Conservation (phyloP, 2,329 filamentous ascomycete species). For the Talaromyces piceae region DNA sequence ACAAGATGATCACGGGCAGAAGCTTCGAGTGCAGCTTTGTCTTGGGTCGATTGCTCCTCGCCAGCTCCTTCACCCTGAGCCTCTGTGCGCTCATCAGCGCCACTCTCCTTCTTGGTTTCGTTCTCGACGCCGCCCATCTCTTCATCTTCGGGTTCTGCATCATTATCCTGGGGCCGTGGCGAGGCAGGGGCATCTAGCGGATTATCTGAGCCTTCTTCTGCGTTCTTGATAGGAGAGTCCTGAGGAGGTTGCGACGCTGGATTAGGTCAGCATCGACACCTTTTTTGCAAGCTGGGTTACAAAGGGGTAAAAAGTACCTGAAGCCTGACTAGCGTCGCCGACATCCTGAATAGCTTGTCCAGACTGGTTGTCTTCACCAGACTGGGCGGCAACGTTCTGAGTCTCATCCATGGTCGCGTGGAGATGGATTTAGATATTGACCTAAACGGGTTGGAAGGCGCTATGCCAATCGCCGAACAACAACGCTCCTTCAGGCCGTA, state of each 20-base stretch:
- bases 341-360: constrained; percentile 22
- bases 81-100: constrained; percentile 39
- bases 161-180: constrained; percentile 54
- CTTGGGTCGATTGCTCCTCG: constrained; percentile 54
- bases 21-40: constrained; percentile 74
- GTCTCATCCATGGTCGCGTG: constrained; percentile 32
- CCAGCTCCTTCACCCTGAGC: constrained; percentile 42
- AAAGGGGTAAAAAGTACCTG: constrained; percentile 21
- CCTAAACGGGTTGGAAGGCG: constrained; percentile 26
- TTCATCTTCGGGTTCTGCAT: constrained; percentile 59
- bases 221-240: constrained; percentile 23
- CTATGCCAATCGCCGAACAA: constrained; percentile 20
- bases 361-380: constrained; percentile 23
- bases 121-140: constrained; percentile 65
- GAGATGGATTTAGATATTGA: constrained; percentile 19
- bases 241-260: constrained; percentile 27
- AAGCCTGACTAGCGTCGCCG: constrained; percentile 20
- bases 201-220: constrained; percentile 47
- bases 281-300: constrained; percentile 8
- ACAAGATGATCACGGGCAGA: constrained; percentile 87
- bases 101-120: constrained; percentile 40
- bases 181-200: constrained; percentile 62
- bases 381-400: constrained; percentile 19
- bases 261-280: constrained; percentile 13
- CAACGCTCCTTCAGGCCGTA: constrained; percentile 8